phyloP scores from a whole-genome alignment of 495 filamentous ascomycete species.

The Chlorociboria aeruginascens region DNA sequence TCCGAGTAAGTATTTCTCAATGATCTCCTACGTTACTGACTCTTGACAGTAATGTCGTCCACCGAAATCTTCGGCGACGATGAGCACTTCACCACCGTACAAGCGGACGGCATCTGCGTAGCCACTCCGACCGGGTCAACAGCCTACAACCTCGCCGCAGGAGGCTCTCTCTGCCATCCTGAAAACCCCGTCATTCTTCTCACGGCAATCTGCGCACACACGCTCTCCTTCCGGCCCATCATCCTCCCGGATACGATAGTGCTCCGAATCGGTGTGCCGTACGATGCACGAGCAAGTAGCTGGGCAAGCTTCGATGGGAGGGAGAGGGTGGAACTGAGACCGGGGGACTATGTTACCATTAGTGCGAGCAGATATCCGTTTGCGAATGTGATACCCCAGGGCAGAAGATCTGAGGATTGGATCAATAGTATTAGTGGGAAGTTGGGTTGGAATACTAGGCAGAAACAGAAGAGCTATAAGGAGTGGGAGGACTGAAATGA shows the following conservation, averaged over 20 bases:
- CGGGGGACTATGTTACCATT: slow-evolving; percentile 93
- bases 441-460: slow-evolving; percentile 81
- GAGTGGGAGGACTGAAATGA: slow-evolving; percentile 23
- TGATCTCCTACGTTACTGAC: slow-evolving; percentile 9
- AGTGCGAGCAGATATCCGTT: slow-evolving; percentile 89
- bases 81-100: slow-evolving; percentile 81
- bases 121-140: slow-evolving; percentile 89
- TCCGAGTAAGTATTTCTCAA: slow-evolving; percentile 27
- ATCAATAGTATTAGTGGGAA: slow-evolving; percentile 83
- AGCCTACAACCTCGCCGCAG: slow-evolving; percentile 94
- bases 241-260: slow-evolving; percentile 94
- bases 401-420: slow-evolving; percentile 76
- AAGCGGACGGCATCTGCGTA: slow-evolving; percentile 82
- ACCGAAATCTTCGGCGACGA: slow-evolving; percentile 92
- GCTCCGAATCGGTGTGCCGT: slow-evolving; percentile 81
- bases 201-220: slow-evolving; percentile 92
- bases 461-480: slow-evolving; percentile 54
- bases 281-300: slow-evolving; percentile 73
- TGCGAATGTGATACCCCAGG: slow-evolving; percentile 70
- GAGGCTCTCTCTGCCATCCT: slow-evolving; percentile 88
- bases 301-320: slow-evolving; percentile 98
- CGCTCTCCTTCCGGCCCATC: slow-evolving; percentile 88
- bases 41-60: slow-evolving; percentile 57
- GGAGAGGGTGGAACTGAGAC: slow-evolving; percentile 73
- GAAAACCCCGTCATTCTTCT: slow-evolving; percentile 96